These are phyloP conservation scores for Terfezia boudieri DNA, from an alignment of 495 filamentous ascomycete genomes.

Conservation along the genomic window DNA sequence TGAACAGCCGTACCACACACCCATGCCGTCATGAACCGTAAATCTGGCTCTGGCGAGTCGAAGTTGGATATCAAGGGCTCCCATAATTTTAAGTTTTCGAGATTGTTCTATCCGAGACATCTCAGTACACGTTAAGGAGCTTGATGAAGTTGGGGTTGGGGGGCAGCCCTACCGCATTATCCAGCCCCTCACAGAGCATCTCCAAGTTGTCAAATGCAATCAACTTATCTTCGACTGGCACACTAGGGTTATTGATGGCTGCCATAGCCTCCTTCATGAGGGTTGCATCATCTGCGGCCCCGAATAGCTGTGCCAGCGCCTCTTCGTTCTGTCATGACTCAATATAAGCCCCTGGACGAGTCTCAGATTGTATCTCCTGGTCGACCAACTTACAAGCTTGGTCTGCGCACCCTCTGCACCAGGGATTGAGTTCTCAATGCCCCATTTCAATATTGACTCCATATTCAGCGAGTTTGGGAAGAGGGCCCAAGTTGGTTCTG, in stretches of 20 bases:
- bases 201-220: slow-evolving; percentile 93
- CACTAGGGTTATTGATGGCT: slow-evolving; percentile 37
- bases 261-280: slow-evolving; percentile 68
- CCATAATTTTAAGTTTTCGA: slow-evolving; percentile 60
- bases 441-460: slow-evolving; percentile 80
- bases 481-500: no score
- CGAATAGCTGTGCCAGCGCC: slow-evolving; percentile 48
- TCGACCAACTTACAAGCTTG: not conserved
- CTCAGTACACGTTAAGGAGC: no score
- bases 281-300: slow-evolving; percentile 66
- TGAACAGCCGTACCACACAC: slow-evolving; percentile 70
- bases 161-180: slow-evolving; percentile 40
- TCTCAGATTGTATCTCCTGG: not conserved
- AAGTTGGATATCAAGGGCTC: slow-evolving; percentile 49
- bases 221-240: slow-evolving; percentile 52
- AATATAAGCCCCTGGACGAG: not conserved
- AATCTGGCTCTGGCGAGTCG: slow-evolving; percentile 39
- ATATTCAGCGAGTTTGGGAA: slow-evolving; percentile 19
- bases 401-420: slow-evolving; percentile 18
- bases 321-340: slow-evolving; percentile 26
- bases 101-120: slow-evolving; percentile 35
- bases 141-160: no score
- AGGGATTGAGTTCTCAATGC: slow-evolving; percentile 52
- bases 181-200: slow-evolving; percentile 69
- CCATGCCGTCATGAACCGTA: slow-evolving; percentile 71